Percentiles rank a stretch among this genome's conserved stretches.
These are phyloP conservation scores for Sporothrix mexicana DNA, from an alignment of 2,329 filamentous ascomycete genomes.

Conservation along the genomic window DNA sequence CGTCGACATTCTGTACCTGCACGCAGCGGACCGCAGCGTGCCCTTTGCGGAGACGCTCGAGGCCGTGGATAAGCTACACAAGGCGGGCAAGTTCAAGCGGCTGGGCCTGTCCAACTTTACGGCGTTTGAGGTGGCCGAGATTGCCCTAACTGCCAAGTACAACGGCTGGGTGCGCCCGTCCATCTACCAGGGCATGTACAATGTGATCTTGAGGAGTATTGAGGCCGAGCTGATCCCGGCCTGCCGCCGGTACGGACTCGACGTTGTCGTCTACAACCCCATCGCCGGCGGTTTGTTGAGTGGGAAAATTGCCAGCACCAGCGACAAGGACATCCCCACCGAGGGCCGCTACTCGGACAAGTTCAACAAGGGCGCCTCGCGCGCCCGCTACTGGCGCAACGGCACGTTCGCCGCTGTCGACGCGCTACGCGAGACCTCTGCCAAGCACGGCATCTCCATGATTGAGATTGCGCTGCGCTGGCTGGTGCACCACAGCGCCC, in stretches of 20 bases:
- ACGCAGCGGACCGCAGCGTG: constrained; percentile 58
- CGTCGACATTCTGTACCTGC: constrained; percentile 80
- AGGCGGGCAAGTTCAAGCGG: constrained; percentile 72
- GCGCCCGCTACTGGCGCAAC: constrained; percentile 71
- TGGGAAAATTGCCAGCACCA: constrained; percentile 56
- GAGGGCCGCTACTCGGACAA: constrained; percentile 73
- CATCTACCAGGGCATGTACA: constrained; percentile 79
- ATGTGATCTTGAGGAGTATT: constrained; percentile 54
- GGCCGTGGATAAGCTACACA: constrained; percentile 71
- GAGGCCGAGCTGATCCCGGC: constrained; percentile 70
- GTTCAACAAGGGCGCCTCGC: constrained; percentile 48
- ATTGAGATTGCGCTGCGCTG: constrained; percentile 73
- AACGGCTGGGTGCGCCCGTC: constrained; percentile 72
- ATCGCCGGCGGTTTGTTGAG: constrained; percentile 73
- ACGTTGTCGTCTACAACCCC: constrained; percentile 74
- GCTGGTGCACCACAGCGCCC: constrained; percentile 67
- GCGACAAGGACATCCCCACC: constrained; percentile 50
- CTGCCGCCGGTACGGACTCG: constrained; percentile 70
- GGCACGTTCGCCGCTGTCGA: constrained; percentile 61
- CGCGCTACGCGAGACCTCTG: constrained; percentile 65
- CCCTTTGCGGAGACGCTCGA: constrained; percentile 66
- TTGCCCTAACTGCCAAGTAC: constrained; percentile 70
- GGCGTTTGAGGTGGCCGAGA: constrained; percentile 77
- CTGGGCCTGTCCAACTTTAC: constrained; percentile 76
- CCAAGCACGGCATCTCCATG: constrained; percentile 67